Evolutionary conservation across 441 rosid genomes (phyloP).

Genomic region (Pelargonium citronellum): DNA sequence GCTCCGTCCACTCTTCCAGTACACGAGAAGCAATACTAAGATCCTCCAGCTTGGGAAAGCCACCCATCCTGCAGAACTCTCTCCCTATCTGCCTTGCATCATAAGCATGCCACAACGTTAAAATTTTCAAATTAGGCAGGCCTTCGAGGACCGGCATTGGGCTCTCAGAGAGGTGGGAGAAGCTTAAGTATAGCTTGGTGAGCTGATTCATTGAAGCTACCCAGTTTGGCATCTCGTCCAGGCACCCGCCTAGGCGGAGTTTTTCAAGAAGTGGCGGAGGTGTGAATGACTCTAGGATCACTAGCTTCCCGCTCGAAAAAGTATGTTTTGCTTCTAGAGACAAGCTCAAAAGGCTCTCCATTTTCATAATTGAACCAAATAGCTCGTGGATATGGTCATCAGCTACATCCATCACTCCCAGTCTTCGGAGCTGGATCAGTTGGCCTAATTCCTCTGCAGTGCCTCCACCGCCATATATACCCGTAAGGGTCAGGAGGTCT

Average conservation of each 20-base stretch:
- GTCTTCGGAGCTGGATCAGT: constrained; percentile 30
- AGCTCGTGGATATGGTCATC: constrained; percentile 27
- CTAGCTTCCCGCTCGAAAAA: constrained; percentile 12
- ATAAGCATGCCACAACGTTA: constrained; percentile 34
- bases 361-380: constrained; percentile 27
- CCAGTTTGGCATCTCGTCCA: constrained; percentile 31
- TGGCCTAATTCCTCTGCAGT: constrained; percentile 25
- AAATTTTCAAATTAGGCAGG: constrained; percentile 31
- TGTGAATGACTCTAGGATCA: constrained; percentile 26
- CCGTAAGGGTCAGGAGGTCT: constrained; percentile 32
- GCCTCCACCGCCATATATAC: constrained; percentile 26
- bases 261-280: constrained; percentile 35
- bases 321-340: constrained; percentile 27
- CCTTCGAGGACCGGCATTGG: constrained; percentile 33
- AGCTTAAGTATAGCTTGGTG: constrained; percentile 29
- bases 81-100: constrained; percentile 31
- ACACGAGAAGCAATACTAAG: constrained; percentile 32
- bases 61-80: constrained; percentile 37
- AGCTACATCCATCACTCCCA: constrained; percentile 31
- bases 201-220: constrained; percentile 31
- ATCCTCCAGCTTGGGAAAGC: constrained; percentile 38
- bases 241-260: constrained; percentile 29
- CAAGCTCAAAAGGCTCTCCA: constrained; percentile 29
- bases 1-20: constrained; percentile 38
- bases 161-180: constrained; percentile 32